Percentiles rank a stretch among this genome's conserved stretches.
Conservation (phyloP, 441 rosid species). For the Adansonia madagascariensis region DNA sequence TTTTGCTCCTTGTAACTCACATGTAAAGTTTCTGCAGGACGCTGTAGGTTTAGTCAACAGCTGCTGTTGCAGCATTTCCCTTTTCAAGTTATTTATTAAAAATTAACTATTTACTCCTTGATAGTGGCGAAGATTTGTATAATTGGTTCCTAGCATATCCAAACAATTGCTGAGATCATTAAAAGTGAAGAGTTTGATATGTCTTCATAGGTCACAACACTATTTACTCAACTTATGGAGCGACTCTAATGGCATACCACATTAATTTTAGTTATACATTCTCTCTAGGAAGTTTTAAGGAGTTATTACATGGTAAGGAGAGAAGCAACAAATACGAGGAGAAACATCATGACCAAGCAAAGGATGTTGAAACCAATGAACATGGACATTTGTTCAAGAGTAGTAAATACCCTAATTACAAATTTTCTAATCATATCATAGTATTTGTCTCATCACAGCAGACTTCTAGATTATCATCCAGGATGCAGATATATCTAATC, state of each 20-base stretch:
- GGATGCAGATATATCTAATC: neutral
- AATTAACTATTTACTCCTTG: neutral
- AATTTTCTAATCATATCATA: neutral
- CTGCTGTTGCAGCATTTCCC: neutral
- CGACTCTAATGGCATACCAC: neutral
- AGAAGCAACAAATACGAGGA: neutral
- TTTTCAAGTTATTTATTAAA: slow-evolving; percentile 4
- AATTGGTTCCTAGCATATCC: neutral
- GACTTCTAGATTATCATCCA: neutral
- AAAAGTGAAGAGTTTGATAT: neutral
- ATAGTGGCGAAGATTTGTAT: slow-evolving; percentile 3
- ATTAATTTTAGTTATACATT: slow-evolving; percentile 6
- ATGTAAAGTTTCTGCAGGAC: neutral
- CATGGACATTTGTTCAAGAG: neutral
- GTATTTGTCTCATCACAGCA: neutral
- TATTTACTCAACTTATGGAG: slow-evolving; percentile 11
- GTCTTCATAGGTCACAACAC: slow-evolving; percentile 5
- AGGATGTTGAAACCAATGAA: slow-evolving; percentile 17
- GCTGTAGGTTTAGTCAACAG: neutral
- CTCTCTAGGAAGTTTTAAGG: neutral
- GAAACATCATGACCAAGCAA: slow-evolving; percentile 7
- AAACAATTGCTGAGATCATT: slow-evolving; percentile 12
- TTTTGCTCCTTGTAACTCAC: neutral
- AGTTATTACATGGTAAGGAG: slow-evolving; percentile 5
- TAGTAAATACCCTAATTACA: neutral